Percentiles rank a stretch among this genome's conserved stretches.
Conservation (phyloP, 1,284 basidiomycete genomes). For the Golubevia pallescens region DNA sequence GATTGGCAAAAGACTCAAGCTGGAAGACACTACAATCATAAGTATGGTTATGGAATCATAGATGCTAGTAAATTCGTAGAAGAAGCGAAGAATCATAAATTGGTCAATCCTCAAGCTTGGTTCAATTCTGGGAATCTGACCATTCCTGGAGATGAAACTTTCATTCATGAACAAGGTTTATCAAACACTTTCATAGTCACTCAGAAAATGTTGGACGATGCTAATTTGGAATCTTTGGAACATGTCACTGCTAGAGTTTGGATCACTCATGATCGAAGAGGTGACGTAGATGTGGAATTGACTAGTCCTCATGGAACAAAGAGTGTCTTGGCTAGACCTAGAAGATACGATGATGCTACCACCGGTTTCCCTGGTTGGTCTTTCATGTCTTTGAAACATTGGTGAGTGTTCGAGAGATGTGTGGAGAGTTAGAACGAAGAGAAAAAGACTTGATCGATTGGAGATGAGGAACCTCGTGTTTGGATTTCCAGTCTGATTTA, state of each 20-base stretch:
- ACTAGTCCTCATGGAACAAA: conserved; percentile 83
- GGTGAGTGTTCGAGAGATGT: conserved; percentile 74
- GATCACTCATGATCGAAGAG: conserved; percentile 84
- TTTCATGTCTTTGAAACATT: conserved; percentile 98
- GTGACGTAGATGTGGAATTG: conserved; percentile 91
- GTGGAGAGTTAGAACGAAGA: too few relatives aligned
- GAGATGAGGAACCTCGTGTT: background rate
- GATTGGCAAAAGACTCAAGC: conserved; percentile 89
- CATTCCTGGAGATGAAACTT: conserved; percentile 26
- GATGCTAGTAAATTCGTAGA: conserved; percentile 84
- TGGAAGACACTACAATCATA: conserved; percentile 88
- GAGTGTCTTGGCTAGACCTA: conserved; percentile 80
- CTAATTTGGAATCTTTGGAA: conserved; percentile 87
- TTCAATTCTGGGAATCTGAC: conserved; percentile 30
- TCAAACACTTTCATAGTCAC: conserved; percentile 71
- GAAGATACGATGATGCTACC: conserved; percentile 74
- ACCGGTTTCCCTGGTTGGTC: conserved; percentile 90
- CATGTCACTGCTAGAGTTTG: conserved; percentile 92
- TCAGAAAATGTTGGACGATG: conserved; percentile 72
- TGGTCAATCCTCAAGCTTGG: conserved; percentile 95
- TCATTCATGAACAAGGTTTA: conserved; percentile 31
- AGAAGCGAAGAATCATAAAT: conserved; percentile 79
- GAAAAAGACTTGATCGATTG: too few relatives aligned
- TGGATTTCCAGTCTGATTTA: background rate
- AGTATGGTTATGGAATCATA: conserved; percentile 91